Conservation (phyloP, 352 stramenopile genomes). For the Plasmopara muralis region DNA sequence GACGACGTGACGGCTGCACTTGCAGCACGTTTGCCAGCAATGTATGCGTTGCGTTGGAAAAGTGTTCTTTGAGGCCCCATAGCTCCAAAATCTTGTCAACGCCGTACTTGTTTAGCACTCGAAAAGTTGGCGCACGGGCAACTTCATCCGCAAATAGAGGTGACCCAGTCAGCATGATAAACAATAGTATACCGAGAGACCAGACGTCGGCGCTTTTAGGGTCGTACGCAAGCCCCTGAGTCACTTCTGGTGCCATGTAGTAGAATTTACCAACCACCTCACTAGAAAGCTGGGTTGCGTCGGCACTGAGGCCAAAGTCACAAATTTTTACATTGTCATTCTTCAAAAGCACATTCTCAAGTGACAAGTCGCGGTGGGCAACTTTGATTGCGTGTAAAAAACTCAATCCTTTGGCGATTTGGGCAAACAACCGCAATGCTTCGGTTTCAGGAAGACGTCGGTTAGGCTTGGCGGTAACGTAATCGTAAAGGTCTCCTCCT, state of each 20-base stretch:
- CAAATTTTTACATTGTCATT: slow-evolving; percentile 42
- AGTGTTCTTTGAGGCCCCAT: slow-evolving; percentile 37
- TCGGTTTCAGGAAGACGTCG: slow-evolving; percentile 30
- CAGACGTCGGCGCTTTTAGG: slow-evolving; percentile 50
- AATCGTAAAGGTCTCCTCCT: slow-evolving; percentile 58
- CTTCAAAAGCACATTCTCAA: slow-evolving; percentile 59
- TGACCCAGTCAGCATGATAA: slow-evolving; percentile 63
- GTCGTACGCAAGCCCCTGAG: slow-evolving; percentile 30
- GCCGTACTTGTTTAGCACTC: slow-evolving; percentile 41
- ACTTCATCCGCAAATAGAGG: slow-evolving; percentile 29
- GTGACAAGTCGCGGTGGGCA: slow-evolving; percentile 49
- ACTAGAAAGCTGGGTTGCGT: slow-evolving; percentile 24
- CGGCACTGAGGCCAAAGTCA: slow-evolving; percentile 57
- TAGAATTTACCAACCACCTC: slow-evolving; percentile 61
- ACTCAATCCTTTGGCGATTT: slow-evolving; percentile 37
- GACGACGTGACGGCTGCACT: slow-evolving; percentile 31
- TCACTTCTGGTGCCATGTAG: slow-evolving; percentile 71
- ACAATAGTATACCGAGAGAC: slow-evolving; percentile 61
- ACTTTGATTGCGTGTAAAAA: slow-evolving; percentile 47
- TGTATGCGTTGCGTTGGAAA: slow-evolving; percentile 28
- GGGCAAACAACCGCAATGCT: slow-evolving; percentile 30
- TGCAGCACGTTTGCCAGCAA: slow-evolving; percentile 45
- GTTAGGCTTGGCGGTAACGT: slow-evolving; percentile 28
- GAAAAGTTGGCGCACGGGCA: slow-evolving; percentile 42
- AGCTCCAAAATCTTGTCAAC: slow-evolving; percentile 49